Evolutionary conservation across 1,139 yeast species (phyloP).

Genomic region (Scheffersomyces parashehatae): DNA sequence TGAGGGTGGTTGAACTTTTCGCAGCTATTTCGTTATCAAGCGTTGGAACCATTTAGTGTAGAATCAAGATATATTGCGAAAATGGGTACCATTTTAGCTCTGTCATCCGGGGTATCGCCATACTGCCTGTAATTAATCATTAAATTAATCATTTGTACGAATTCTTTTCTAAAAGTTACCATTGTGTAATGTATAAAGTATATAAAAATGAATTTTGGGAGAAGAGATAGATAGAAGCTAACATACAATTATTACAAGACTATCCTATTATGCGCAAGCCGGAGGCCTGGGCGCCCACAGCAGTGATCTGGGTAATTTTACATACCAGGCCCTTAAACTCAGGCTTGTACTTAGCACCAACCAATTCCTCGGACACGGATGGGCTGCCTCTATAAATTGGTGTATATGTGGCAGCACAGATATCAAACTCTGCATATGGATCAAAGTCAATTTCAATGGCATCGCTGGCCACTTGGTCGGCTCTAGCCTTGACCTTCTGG

Average conservation of each 20-base stretch:
- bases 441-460: constrained; percentile 90
- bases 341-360: constrained; percentile 84
- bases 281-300: constrained; percentile 93
- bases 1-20: too few relatives aligned
- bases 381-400: constrained; percentile 85
- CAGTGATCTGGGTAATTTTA: constrained; percentile 71
- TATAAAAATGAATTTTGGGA: too few relatives aligned
- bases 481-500: constrained; percentile 70
- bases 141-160: background rate
- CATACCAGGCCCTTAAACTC: constrained; percentile 79
- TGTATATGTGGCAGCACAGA: constrained; percentile 83
- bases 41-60: too few relatives aligned
- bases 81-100: too few relatives aligned
- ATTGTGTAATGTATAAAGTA: too few relatives aligned
- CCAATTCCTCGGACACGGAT: constrained; percentile 75
- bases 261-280: constrained; percentile 66
- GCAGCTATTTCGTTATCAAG: too few relatives aligned
- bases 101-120: too few relatives aligned
- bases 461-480: constrained; percentile 81
- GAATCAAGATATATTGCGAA: too few relatives aligned
- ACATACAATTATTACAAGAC: background rate
- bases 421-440: constrained; percentile 85
- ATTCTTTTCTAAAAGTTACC: too few relatives aligned
- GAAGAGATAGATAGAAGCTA: too few relatives aligned
- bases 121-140: too few relatives aligned